Evolutionary conservation across 2,329 filamentous ascomycete species (phyloP).

Genomic region (Hypoxylon sp.): DNA sequence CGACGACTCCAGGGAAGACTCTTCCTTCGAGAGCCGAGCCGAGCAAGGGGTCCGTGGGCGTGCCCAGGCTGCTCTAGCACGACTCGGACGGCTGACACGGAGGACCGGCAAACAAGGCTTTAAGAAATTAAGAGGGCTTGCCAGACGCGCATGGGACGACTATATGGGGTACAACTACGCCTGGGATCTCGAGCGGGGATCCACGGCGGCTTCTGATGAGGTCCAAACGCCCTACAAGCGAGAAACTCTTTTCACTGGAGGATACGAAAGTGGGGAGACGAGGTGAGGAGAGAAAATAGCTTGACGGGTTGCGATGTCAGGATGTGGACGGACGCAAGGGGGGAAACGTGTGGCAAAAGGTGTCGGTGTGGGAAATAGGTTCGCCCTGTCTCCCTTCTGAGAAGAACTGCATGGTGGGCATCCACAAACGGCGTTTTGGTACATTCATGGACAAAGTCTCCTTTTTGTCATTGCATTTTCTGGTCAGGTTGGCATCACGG

Average conservation of each 20-base stretch:
- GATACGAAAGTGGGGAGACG: not conserved
- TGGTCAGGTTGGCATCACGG: conserved; percentile 18
- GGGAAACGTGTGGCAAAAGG: not conserved
- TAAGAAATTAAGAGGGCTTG: not conserved
- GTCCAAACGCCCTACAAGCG: not conserved
- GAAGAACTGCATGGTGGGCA: conserved; percentile 17
- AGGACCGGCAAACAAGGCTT: not conserved
- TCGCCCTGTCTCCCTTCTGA: not conserved
- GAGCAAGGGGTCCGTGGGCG: conserved; percentile 13
- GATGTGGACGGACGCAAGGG: too few species aligned
- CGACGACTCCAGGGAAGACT: conserved; percentile 15
- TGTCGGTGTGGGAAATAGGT: not conserved
- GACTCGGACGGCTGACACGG: not conserved
- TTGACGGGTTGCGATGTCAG: not conserved
- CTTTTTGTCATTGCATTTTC: conserved; percentile 17
- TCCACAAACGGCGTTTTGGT: conserved; percentile 22
- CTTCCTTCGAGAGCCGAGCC: conserved; percentile 9
- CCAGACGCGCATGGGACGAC: conserved; percentile 9
- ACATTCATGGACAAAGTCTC: not conserved
- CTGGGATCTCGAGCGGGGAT: conserved; percentile 6
- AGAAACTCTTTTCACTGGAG: not conserved
- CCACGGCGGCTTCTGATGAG: not conserved
- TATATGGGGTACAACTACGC: conserved; percentile 19
- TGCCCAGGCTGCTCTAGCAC: conserved; percentile 11
- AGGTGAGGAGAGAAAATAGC: not conserved